Conservation (phyloP, 768 basidiomycete genomes). For the Tephrocybe sp. region DNA sequence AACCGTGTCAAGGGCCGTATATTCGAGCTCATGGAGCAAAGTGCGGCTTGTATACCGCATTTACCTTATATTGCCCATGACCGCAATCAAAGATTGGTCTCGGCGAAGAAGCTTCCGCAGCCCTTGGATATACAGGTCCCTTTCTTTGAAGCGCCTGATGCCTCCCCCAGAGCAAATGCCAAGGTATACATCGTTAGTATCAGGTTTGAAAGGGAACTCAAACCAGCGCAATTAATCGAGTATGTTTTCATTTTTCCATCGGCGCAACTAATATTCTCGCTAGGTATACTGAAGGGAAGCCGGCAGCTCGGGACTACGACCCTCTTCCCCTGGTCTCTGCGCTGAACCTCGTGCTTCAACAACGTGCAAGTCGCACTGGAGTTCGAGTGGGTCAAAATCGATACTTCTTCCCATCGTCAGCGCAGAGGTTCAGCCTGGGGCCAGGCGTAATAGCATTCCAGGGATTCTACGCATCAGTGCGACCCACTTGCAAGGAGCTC, state of each 20-base stretch:
- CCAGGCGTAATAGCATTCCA: constrained; percentile 35
- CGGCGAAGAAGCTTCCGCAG: constrained; percentile 41
- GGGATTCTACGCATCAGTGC: constrained; percentile 50
- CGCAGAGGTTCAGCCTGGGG: constrained; percentile 25
- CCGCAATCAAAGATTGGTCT: constrained; percentile 41
- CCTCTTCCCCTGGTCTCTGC: constrained; percentile 51
- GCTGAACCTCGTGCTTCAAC: constrained; percentile 55
- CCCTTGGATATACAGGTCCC: constrained; percentile 38
- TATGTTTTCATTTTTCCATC: constrained; percentile 19
- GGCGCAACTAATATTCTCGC: not conserved
- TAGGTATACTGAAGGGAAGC: constrained; percentile 52
- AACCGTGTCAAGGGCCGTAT: constrained; percentile 47
- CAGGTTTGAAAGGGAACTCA: constrained; percentile 37
- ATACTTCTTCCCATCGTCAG: constrained; percentile 48
- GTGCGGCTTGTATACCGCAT: constrained; percentile 30
- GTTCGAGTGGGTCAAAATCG: constrained; percentile 51
- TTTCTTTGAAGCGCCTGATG: constrained; percentile 41
- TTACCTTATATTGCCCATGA: constrained; percentile 52
- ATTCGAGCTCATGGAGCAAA: constrained; percentile 51
- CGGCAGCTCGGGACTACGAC: constrained; percentile 43
- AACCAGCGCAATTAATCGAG: constrained; percentile 30
- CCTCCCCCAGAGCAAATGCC: constrained; percentile 30
- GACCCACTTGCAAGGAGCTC: constrained; percentile 45
- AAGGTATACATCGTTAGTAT: constrained; percentile 42
- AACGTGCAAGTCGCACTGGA: constrained; percentile 43